phyloP scores from a whole-genome alignment of 2,329 filamentous ascomycete genomes.

The Aspergillus sp. region DNA sequence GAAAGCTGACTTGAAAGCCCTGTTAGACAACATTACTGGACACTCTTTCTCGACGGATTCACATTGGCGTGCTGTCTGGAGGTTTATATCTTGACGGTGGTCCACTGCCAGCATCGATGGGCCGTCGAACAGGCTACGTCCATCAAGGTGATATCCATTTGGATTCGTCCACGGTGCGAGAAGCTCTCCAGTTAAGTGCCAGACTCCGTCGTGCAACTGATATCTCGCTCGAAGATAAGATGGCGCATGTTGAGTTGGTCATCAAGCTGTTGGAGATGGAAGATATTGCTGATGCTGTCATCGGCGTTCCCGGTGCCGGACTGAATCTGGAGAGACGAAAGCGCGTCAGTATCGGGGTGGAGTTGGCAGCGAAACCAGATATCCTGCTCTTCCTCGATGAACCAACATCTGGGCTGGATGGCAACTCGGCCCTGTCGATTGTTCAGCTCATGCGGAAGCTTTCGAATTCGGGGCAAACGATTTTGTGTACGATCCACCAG shows the following conservation, averaged over 20 bases:
- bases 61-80: slow-evolving; percentile 57
- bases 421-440: slow-evolving; percentile 83
- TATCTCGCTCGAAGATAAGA: slow-evolving; percentile 67
- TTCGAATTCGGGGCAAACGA: slow-evolving; percentile 55
- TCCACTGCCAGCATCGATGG: slow-evolving; percentile 54
- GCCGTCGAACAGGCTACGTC: slow-evolving; percentile 60
- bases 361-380: slow-evolving; percentile 80
- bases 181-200: slow-evolving; percentile 78
- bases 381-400: slow-evolving; percentile 84
- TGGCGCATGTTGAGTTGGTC: slow-evolving; percentile 73
- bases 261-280: slow-evolving; percentile 84
- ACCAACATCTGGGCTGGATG: slow-evolving; percentile 83
- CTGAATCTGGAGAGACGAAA: slow-evolving; percentile 58
- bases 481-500: slow-evolving; percentile 57
- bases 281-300: slow-evolving; percentile 76
- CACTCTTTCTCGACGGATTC: slow-evolving; percentile 42
- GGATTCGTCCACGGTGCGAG: slow-evolving; percentile 75
- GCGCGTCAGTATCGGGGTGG: slow-evolving; percentile 82
- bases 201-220: slow-evolving; percentile 74
- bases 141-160: slow-evolving; percentile 73
- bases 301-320: slow-evolving; percentile 78
- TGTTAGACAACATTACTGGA: not conserved
- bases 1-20: too few species aligned
- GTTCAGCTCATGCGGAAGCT: slow-evolving; percentile 47
- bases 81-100: slow-evolving; percentile 56